Conservation (phyloP, 768 basidiomycete species). For the Tricholoma furcatifolium region DNA sequence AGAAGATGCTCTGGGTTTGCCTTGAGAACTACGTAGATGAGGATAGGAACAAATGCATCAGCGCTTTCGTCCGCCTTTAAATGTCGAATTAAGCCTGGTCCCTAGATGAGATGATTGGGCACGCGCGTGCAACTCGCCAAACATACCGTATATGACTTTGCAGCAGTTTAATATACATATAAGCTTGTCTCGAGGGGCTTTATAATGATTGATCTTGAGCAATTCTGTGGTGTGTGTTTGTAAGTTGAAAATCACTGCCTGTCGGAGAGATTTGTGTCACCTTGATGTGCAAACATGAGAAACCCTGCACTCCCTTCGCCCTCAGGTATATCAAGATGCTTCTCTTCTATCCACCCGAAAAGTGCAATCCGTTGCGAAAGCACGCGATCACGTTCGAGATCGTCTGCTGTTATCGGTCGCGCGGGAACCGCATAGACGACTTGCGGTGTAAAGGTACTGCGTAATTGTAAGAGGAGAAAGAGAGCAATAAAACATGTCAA, state of each 20-base stretch:
- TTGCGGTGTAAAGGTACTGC: conserved; percentile 91
- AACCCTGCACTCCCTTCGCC: conserved; percentile 77
- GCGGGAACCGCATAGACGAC: conserved; percentile 63
- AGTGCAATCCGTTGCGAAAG: conserved; percentile 86
- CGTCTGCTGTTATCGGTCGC: conserved; percentile 85
- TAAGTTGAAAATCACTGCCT: not conserved
- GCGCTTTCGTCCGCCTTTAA: conserved; percentile 82
- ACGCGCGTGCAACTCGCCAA: conserved; percentile 6
- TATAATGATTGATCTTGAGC: conserved; percentile 97
- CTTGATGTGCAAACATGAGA: conserved; percentile 86
- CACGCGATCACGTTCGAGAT: conserved; percentile 93
- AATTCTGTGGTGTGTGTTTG: conserved; percentile 55
- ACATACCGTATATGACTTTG: conserved; percentile 97
- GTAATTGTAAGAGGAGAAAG: conserved; percentile 1
- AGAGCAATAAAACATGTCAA: not conserved
- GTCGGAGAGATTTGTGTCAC: conserved; percentile 34
- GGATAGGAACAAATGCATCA: conserved; percentile 90
- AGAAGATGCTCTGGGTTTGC: conserved; percentile 93
- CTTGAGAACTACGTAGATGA: conserved; percentile 91
- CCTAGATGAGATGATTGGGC: conserved; percentile 5
- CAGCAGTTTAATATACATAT: conserved; percentile 97
- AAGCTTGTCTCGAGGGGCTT: conserved; percentile 96
- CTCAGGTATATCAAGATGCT: conserved; percentile 88
- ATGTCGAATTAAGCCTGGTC: conserved; percentile 84
- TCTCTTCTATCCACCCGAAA: conserved; percentile 87